Evolutionary conservation across 73 alveolate genomes (phyloP).

Genomic region (Paramecium biaurelia): DNA sequence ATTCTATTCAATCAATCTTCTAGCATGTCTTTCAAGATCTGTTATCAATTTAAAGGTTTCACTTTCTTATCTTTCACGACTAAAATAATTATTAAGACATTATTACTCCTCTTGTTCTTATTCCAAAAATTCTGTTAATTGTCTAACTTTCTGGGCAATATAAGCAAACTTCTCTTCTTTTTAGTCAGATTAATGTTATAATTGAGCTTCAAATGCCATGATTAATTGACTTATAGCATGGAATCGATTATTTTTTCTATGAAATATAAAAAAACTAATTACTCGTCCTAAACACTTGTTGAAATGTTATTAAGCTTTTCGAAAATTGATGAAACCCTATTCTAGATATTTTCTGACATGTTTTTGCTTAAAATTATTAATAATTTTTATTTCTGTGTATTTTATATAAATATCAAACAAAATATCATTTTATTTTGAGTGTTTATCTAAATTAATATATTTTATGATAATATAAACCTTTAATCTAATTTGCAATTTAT

Average conservation of each 20-base stretch:
- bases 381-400: slow-evolving; percentile 15
- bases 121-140: slow-evolving; percentile 25
- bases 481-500: too few species aligned
- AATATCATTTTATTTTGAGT: not conserved
- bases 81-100: not conserved
- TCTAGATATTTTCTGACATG: slow-evolving; percentile 48
- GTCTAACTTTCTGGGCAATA: slow-evolving; percentile 27
- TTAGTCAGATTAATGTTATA: slow-evolving; percentile 22
- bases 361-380: not conserved
- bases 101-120: slow-evolving; percentile 33
- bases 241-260: slow-evolving; percentile 38
- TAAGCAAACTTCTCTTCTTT: slow-evolving; percentile 38
- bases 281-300: slow-evolving; percentile 50
- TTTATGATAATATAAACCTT: not conserved
- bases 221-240: slow-evolving; percentile 28
- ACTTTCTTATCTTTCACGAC: slow-evolving; percentile 55
- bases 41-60: slow-evolving; percentile 45
- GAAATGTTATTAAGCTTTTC: slow-evolving; percentile 49
- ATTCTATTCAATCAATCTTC: slow-evolving; percentile 56
- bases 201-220: slow-evolving; percentile 50
- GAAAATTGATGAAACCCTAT: slow-evolving; percentile 37
- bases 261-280: not conserved
- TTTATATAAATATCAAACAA: not conserved
- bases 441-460: not conserved
- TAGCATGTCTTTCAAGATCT: slow-evolving; percentile 61